These are phyloP conservation scores for Boehmeria nivea DNA, from an alignment of 306 rosid species.

Conservation along the genomic window DNA sequence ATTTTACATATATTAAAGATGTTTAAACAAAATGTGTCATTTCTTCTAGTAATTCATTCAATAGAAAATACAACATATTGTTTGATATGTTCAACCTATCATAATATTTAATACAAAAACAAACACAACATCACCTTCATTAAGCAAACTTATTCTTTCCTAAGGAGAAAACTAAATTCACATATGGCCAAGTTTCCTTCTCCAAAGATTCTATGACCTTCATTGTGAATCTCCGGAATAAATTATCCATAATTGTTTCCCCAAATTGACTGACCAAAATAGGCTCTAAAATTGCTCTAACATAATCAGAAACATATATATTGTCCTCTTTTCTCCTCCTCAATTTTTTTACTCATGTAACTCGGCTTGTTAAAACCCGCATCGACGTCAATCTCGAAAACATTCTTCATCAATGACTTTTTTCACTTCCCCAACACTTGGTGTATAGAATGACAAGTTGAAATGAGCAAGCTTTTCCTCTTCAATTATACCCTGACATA, in stretches of 20 bases:
- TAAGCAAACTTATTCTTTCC: background rate
- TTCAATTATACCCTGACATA: slow-evolving; percentile 34
- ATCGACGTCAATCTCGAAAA: slow-evolving; percentile 1
- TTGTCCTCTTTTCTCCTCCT: slow-evolving; percentile 8
- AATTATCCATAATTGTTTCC: slow-evolving; percentile 24
- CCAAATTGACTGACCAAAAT: slow-evolving; percentile 31
- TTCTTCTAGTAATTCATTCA: too few relatives aligned
- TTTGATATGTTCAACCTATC: too few relatives aligned
- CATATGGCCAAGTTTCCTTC: slow-evolving; percentile 9
- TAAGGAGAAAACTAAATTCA: slow-evolving; percentile 15
- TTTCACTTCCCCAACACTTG: slow-evolving; percentile 31
- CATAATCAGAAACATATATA: slow-evolving; percentile 19
- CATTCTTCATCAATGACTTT: slow-evolving; percentile 29
- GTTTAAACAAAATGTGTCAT: too few relatives aligned
- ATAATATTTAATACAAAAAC: too few relatives aligned
- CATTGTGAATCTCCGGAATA: slow-evolving; percentile 27
- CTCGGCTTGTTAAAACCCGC: slow-evolving; percentile 13
- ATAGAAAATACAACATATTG: too few relatives aligned
- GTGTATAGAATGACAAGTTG: slow-evolving; percentile 33
- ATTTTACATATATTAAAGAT: too few relatives aligned
- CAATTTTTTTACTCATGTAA: background rate
- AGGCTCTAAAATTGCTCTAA: slow-evolving; percentile 37
- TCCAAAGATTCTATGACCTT: slow-evolving; percentile 17
- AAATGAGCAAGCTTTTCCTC: slow-evolving; percentile 28
- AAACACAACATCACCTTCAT: too few relatives aligned